Conservation (phyloP, 2,329 filamentous ascomycete species). For the Graphilbum fragrans region DNA sequence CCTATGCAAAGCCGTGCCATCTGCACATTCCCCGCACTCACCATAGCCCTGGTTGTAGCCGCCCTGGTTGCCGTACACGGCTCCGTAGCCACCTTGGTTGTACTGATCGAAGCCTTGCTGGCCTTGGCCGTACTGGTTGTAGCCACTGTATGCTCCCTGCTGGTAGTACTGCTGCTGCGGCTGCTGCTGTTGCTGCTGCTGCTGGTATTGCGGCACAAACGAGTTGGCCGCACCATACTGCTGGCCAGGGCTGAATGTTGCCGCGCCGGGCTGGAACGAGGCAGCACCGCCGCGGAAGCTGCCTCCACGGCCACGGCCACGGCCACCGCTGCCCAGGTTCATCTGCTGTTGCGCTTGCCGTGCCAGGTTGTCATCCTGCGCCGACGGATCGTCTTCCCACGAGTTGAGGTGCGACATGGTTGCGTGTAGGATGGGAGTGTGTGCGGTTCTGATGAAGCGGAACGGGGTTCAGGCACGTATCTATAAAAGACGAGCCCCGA, state of each 20-base stretch:
- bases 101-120: conserved; percentile 38
- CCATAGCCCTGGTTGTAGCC: conserved; percentile 19
- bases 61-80: conserved; percentile 6
- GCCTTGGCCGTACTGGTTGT: conserved; percentile 28
- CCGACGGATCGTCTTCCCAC: conserved; percentile 80
- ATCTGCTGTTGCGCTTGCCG: conserved; percentile 65
- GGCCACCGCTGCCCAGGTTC: conserved; percentile 44
- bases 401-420: conserved; percentile 63
- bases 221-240: conserved; percentile 39
- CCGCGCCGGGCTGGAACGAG: conserved; percentile 62
- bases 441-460: neutral
- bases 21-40: too few relatives aligned
- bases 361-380: conserved; percentile 66
- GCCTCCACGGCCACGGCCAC: conserved; percentile 3
- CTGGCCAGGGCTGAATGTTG: conserved; percentile 49
- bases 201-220: conserved; percentile 25
- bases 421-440: neutral
- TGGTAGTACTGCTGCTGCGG: conserved; percentile 10
- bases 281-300: conserved; percentile 54
- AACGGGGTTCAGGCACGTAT: neutral
- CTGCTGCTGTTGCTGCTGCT: conserved; percentile 12
- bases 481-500: too few relatives aligned
- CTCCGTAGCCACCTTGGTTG: conserved; percentile 17
- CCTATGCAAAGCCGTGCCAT: too few relatives aligned
- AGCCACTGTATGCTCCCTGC: conserved; percentile 24